These are phyloP conservation scores for Bruguiera parviflora DNA, from an alignment of 345 rosid species.

Conservation along the genomic window DNA sequence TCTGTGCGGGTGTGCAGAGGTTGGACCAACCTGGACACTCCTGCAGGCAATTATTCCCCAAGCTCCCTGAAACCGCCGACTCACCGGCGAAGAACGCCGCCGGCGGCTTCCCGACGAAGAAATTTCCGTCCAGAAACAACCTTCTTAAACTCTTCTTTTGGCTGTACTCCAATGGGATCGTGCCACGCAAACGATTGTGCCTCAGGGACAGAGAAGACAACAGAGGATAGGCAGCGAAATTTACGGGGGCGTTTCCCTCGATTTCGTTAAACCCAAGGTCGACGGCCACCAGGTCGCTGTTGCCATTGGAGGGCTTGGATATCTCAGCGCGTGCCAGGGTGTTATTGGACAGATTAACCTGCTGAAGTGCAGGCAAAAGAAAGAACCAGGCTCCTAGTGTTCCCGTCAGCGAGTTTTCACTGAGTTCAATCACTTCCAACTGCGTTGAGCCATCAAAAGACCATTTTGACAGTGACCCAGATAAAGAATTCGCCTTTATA, in stretches of 20 bases:
- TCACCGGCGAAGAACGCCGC: slow-evolving; percentile 37
- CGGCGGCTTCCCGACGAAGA: slow-evolving; percentile 77
- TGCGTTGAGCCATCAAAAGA: slow-evolving; percentile 55
- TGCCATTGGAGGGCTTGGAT: slow-evolving; percentile 31
- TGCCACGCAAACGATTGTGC: slow-evolving; percentile 64
- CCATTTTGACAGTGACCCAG: slow-evolving; percentile 49
- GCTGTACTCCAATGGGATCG: slow-evolving; percentile 61
- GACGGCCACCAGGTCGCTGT: slow-evolving; percentile 63
- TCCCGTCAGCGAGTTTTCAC: slow-evolving; percentile 74
- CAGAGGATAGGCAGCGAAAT: slow-evolving; percentile 51
- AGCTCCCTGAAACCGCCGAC: slow-evolving; percentile 55
- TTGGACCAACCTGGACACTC: slow-evolving; percentile 70
- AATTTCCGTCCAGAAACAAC: slow-evolving; percentile 78
- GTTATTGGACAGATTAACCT: slow-evolving; percentile 74
- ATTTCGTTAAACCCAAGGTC: slow-evolving; percentile 76
- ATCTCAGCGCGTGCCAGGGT: slow-evolving; percentile 52
- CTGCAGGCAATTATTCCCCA: slow-evolving; percentile 82
- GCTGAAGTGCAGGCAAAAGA: slow-evolving; percentile 62
- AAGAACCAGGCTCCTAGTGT: slow-evolving; percentile 72
- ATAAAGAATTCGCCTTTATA: slow-evolving; percentile 54
- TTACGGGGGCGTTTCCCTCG: slow-evolving; percentile 46
- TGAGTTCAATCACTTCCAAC: slow-evolving; percentile 75
- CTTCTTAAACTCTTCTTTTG: slow-evolving; percentile 48
- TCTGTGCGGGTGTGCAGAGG: slow-evolving; percentile 80
- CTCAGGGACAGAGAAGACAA: slow-evolving; percentile 69